Evolutionary conservation across 768 basidiomycete species (phyloP).

Genomic region (Pluteus cervinus): DNA sequence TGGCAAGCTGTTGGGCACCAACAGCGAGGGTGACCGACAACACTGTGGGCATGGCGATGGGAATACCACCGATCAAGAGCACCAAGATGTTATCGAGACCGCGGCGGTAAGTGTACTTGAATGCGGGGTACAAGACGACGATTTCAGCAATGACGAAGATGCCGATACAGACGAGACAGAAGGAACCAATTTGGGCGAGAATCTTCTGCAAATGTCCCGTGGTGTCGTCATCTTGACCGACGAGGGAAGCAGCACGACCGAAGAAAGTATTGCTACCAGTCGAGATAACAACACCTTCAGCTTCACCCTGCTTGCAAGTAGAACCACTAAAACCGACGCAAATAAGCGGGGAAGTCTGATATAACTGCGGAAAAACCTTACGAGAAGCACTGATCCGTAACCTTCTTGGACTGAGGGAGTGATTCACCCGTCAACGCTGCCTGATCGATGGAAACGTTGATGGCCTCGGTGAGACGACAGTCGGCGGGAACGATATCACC

Average conservation of each 20-base stretch:
- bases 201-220: constrained; percentile 99
- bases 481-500: constrained; percentile 98
- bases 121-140: constrained; percentile 87
- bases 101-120: constrained; percentile 85
- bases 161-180: constrained; percentile 95
- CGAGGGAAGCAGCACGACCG: constrained; percentile 95
- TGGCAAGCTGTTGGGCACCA: constrained; percentile 97
- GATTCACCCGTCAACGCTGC: constrained; percentile 98
- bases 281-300: constrained; percentile 97
- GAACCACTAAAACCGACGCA: constrained; percentile 71
- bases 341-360: constrained; percentile 7
- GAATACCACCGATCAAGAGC: constrained; percentile 98
- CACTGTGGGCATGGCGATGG: constrained; percentile 99
- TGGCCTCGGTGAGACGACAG: constrained; percentile 92
- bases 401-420: constrained; percentile 87
- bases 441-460: constrained; percentile 98
- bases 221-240: constrained; percentile 96
- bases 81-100: constrained; percentile 98
- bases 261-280: constrained; percentile 99
- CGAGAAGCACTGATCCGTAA: constrained; percentile 97
- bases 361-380: constrained; percentile 35
- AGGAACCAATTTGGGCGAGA: constrained; percentile 94
- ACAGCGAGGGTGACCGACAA: constrained; percentile 97
- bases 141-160: constrained; percentile 95
- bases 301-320: constrained; percentile 98